A percentile compares a stretch with the other conserved stretches of the same genome.
These are phyloP conservation scores for Trichoderma sp. DNA, from an alignment of 2,329 filamentous ascomycete species.

Conservation along the genomic window DNA sequence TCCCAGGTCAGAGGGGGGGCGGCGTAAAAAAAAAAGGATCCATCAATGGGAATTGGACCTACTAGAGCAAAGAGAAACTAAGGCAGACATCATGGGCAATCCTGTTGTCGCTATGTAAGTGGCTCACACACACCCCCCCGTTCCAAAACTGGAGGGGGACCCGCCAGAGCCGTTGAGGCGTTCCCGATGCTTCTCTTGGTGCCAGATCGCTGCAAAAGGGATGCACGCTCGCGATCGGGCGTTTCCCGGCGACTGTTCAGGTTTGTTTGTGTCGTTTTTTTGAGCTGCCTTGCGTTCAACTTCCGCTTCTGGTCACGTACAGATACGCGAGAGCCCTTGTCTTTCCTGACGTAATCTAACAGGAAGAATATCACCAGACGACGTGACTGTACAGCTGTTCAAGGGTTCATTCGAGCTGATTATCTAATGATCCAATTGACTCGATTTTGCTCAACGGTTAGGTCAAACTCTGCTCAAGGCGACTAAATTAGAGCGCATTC, in stretches of 20 bases:
- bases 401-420: neutral
- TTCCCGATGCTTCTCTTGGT: constrained; percentile 1
- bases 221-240: neutral
- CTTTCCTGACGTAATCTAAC: neutral
- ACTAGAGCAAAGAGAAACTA: neutral
- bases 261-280: neutral
- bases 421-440: neutral
- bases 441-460: neutral
- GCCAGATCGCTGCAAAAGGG: neutral
- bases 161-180: neutral
- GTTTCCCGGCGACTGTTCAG: neutral
- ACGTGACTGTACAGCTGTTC: neutral
- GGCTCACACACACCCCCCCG: neutral
- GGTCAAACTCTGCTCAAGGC: neutral
- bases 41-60: neutral
- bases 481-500: neutral
- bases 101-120: neutral
- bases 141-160: neutral
- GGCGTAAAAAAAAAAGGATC: neutral
- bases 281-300: neutral
- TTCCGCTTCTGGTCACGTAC: neutral
- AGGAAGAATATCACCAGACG: neutral
- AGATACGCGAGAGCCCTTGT: neutral
- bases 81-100: neutral
- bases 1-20: neutral